These are phyloP conservation scores for Chlorella sp. DNA, from an alignment of 139 green algal species.

Conservation along the genomic window DNA sequence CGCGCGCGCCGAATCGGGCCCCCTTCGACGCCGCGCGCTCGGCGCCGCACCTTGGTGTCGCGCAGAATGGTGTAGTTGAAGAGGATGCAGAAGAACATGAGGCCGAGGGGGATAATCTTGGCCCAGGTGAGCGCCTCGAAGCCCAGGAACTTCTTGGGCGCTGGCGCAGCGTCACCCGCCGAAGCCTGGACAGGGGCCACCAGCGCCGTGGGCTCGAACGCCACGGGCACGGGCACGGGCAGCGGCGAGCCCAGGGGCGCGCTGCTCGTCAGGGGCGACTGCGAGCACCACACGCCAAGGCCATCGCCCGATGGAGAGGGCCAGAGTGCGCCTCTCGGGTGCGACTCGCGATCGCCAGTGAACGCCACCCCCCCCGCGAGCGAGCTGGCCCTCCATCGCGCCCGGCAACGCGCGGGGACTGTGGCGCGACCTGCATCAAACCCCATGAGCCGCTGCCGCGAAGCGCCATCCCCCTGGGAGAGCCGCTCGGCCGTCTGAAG, in stretches of 20 bases:
- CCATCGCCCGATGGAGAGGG: neutral
- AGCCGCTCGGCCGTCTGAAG: neutral
- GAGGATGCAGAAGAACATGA: constrained; percentile 99
- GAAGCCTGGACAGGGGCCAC: neutral
- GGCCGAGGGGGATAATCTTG: constrained; percentile 89
- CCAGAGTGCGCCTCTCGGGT: no score
- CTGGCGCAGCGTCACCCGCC: neutral
- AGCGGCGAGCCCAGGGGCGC: neutral
- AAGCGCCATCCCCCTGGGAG: no score
- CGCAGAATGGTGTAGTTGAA: constrained; percentile 99
- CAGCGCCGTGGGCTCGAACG: neutral
- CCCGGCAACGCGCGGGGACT: no score
- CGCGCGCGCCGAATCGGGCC: no score
- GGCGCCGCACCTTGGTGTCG: constrained; percentile 93
- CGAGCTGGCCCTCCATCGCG: no score
- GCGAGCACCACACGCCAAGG: neutral
- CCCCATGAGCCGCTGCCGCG: neutral
- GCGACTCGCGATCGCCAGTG: no score
- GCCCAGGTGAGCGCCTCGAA: constrained; percentile 59
- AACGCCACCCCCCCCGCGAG: no score
- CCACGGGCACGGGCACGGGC: neutral
- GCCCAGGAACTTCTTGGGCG: constrained; percentile 50
- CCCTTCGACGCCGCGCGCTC: no score
- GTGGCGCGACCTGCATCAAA: no score
- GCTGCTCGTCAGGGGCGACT: constrained; percentile 2